Conservation (phyloP, 2,329 filamentous ascomycete genomes). For the Sporothrix pseudoabietina region DNA sequence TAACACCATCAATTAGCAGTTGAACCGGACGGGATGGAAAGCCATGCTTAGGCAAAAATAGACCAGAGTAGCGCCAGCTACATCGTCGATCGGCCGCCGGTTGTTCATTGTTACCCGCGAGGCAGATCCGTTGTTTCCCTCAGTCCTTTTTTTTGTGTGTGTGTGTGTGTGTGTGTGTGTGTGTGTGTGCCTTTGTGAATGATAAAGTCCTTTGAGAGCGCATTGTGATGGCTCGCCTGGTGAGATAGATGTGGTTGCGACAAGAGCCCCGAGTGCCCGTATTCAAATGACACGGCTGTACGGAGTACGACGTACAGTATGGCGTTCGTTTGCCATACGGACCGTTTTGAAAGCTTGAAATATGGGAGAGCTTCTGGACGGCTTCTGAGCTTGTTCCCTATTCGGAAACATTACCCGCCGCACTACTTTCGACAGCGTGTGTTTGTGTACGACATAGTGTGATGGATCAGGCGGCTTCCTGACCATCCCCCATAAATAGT, state of each 20-base stretch:
- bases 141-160: background rate
- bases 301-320: background rate
- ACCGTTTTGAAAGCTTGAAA: background rate
- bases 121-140: background rate
- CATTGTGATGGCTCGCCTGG: background rate
- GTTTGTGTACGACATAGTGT: background rate
- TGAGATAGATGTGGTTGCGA: conserved; percentile 12
- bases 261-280: background rate
- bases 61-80: background rate
- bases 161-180: no score
- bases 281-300: background rate
- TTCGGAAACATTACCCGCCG: conserved; percentile 33
- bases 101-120: background rate
- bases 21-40: background rate
- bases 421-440: background rate
- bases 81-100: background rate
- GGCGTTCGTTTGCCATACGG: background rate
- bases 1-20: background rate
- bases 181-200: background rate
- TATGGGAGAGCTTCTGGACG: background rate
- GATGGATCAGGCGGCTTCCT: conserved; percentile 18
- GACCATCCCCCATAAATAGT: background rate
- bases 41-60: background rate
- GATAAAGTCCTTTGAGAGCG: background rate
- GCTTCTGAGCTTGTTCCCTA: conserved; percentile 27